These are phyloP conservation scores for Cicer pinnatifidum DNA, from an alignment of 306 rosid genomes.

Conservation along the genomic window DNA sequence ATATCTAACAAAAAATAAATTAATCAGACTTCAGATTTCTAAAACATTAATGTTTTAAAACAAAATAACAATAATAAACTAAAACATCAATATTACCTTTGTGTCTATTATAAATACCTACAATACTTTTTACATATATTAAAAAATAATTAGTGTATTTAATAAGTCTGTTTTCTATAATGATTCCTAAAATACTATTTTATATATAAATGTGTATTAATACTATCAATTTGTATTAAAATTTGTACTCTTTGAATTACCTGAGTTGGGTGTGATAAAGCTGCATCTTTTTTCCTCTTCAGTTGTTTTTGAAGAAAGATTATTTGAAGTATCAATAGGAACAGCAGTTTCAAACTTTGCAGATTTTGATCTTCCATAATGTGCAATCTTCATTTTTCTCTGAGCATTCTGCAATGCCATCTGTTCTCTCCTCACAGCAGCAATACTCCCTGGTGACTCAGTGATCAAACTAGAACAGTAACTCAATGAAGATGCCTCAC, in stretches of 20 bases:
- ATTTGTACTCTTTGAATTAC: conserved; percentile 42
- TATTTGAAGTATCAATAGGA: conserved; percentile 52
- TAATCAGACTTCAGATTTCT: neutral
- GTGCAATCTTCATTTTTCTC: conserved; percentile 86
- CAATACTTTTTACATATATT: too few species aligned
- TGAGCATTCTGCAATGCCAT: conserved; percentile 87
- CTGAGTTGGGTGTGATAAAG: conserved; percentile 90
- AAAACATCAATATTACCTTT: too few species aligned
- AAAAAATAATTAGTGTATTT: too few species aligned
- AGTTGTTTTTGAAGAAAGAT: conserved; percentile 44
- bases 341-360: conserved; percentile 67
- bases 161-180: too few species aligned
- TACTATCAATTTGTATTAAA: neutral
- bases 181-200: too few species aligned
- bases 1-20: neutral
- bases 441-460: conserved; percentile 91
- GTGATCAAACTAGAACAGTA: conserved; percentile 78
- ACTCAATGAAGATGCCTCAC: conserved; percentile 64
- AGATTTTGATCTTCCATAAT: conserved; percentile 97
- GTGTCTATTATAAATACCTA: too few species aligned
- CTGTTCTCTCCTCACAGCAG: conserved; percentile 88
- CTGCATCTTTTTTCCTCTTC: conserved; percentile 85
- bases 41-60: neutral
- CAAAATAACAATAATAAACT: too few species aligned
- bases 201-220: too few species aligned